A percentile compares a stretch with the other conserved stretches of the same genome.
Conservation (phyloP, 495 filamentous ascomycete genomes). For the Viridothelium virens region DNA sequence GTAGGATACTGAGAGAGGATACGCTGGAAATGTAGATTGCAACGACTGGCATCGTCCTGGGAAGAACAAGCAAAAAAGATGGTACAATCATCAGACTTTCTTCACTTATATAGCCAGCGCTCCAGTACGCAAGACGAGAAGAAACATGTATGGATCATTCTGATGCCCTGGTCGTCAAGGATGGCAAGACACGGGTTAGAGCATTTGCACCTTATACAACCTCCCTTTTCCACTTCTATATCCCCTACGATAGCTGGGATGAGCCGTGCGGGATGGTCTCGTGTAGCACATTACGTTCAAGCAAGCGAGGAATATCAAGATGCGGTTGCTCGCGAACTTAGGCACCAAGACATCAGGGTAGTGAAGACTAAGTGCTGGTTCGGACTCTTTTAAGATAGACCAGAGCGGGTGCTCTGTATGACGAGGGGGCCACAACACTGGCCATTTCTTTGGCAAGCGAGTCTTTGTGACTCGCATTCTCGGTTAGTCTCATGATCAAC, state of each 20-base stretch:
- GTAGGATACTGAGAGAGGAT: not conserved
- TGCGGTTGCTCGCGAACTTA: not conserved
- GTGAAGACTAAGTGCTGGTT: not conserved
- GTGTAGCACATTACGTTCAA: not conserved
- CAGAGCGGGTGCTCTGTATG: not conserved
- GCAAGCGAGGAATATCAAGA: too few relatives aligned
- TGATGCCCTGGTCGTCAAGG: conserved; percentile 6
- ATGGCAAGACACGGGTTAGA: not conserved
- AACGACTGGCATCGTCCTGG: not conserved
- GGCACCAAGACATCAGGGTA: conserved; percentile 1
- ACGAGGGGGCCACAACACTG: not conserved
- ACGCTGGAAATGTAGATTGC: not conserved
- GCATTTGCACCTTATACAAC: not conserved
- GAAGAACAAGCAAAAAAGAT: not conserved
- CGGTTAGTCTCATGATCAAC: not conserved
- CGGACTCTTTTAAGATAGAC: not conserved
- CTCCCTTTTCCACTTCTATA: not conserved
- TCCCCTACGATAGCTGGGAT: not conserved
- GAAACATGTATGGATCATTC: not conserved
- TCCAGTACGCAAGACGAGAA: not conserved
- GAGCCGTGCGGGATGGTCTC: not conserved
- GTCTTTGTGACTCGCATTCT: not conserved
- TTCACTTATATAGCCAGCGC: not conserved
- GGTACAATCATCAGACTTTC: not conserved
- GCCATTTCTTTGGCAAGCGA: not conserved